Conservation (phyloP, 2,329 filamentous ascomycete species). For the Dichotomopilus funicola region DNA sequence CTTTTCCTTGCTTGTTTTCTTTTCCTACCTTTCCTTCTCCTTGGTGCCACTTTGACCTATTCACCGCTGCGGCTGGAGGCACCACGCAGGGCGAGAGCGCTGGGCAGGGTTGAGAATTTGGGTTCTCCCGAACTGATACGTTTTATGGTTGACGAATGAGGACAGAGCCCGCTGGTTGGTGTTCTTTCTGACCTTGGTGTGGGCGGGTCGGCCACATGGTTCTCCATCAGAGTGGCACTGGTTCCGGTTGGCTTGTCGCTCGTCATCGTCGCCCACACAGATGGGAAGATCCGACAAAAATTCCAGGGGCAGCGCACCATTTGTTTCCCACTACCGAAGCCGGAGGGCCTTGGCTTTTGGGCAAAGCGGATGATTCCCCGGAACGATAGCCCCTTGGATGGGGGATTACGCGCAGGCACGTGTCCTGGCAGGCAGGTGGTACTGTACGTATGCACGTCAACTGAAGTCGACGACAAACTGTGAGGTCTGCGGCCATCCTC, state of each 20-base stretch:
- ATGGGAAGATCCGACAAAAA: conserved; percentile 6
- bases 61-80: no score
- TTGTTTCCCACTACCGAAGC: not conserved
- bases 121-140: not conserved
- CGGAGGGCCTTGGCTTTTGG: not conserved
- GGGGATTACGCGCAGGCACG: not conserved
- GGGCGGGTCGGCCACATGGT: conserved; percentile 16
- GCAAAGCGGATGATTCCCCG: not conserved
- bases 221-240: conserved; percentile 13
- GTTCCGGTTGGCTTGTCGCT: conserved; percentile 17
- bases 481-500: not conserved
- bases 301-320: conserved; percentile 4
- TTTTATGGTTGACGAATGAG: not conserved
- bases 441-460: not conserved
- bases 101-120: no score
- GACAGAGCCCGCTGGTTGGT: not conserved
- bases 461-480: not conserved
- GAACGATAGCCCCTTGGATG: not conserved
- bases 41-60: no score
- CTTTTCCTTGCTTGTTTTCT: no score
- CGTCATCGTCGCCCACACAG: conserved; percentile 1
- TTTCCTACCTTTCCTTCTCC: no score
- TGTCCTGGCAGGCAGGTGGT: not conserved
- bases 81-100: no score
- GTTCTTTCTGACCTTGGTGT: not conserved